Evolutionary conservation across 345 rosid species (phyloP), one percentile per base, ranked within the genome.

Genomic region (Camelina hispida): DNA sequence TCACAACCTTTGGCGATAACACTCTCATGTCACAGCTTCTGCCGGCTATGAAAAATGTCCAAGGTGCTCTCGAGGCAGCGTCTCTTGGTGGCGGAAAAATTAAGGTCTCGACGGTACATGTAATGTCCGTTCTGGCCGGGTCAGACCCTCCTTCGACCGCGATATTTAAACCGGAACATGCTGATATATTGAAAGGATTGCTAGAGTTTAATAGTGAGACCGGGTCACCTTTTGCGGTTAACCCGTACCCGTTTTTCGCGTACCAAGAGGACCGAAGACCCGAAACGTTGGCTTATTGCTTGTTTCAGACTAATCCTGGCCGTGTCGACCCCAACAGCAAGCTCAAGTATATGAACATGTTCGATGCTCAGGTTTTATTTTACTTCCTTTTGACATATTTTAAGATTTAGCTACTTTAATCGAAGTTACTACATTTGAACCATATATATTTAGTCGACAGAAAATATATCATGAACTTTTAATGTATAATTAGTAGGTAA

Each of bases 271-370:
- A 95, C 69, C 83, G 88, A 3, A 87, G 96, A 70, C 87, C 98
- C 0, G 93, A 92, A 37, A 90, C 97, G 4, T 78, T 88, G 58
- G 88, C 94, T 0, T 95, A 83, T 72, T 92, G 96, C 72, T 77
- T 92, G 73, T 92, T 95, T 79, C 97, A 95, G 73, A 83, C 87
- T 0, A 92, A 95, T 51, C 79, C 91, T 0, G 98, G 99, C 23
- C 86, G 96, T 20, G 37, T 82, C 0, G 98, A 95, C 40, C 52
- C 85, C 1, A 85, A 82, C 69, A 95, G 85, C 34, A 86, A 83
- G 50, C 87, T 92, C 71, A 95, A 83, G 58, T 95, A 92, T 82
- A 92, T 81, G 86, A 95, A 95, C 83, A 95, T 95, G 98, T 95
- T 95, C 71, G 97, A 95, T 81, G 98, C 99, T 68, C 92, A 90